Conservation (phyloP, 2,329 filamentous ascomycete genomes). For the Uncinocarpus reesii region DNA sequence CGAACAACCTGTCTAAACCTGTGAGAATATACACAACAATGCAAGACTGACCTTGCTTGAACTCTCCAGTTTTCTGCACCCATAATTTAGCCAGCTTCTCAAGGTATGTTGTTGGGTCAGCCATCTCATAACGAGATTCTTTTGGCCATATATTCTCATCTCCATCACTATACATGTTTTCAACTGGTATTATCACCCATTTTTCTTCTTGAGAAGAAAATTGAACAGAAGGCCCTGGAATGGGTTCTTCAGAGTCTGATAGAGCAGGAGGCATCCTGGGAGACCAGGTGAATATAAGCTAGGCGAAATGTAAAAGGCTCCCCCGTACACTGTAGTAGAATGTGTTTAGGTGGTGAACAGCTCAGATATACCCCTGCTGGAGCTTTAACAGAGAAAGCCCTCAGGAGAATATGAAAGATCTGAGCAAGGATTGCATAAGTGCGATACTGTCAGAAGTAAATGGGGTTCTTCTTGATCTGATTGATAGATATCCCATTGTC, state of each 20-base stretch:
- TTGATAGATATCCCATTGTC: too few relatives aligned
- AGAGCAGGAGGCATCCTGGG: constrained; percentile 3
- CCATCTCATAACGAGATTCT: constrained; percentile 25
- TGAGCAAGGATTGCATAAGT: too few relatives aligned
- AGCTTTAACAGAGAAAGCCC: too few relatives aligned
- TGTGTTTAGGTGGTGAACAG: too few relatives aligned
- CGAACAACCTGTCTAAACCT: too few relatives aligned
- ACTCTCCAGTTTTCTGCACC: constrained; percentile 37
- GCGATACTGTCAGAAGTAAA: too few relatives aligned
- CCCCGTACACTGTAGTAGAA: too few relatives aligned
- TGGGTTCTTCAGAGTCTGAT: neutral
- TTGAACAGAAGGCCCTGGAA: neutral
- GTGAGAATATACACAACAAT: neutral
- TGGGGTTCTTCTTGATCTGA: too few relatives aligned
- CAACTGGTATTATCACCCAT: constrained; percentile 25
- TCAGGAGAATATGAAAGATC: too few relatives aligned
- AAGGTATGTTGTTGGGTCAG: constrained; percentile 36
- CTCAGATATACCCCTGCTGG: too few relatives aligned
- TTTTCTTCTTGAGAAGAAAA: neutral
- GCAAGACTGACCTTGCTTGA: constrained; percentile 26
- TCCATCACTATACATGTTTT: constrained; percentile 33
- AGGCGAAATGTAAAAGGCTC: neutral
- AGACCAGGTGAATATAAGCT: neutral
- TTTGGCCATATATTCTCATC: constrained; percentile 29
- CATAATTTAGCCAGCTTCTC: constrained; percentile 40